Conservation (phyloP, 1,284 basidiomycete species). For the Meira miltonrushii region DNA sequence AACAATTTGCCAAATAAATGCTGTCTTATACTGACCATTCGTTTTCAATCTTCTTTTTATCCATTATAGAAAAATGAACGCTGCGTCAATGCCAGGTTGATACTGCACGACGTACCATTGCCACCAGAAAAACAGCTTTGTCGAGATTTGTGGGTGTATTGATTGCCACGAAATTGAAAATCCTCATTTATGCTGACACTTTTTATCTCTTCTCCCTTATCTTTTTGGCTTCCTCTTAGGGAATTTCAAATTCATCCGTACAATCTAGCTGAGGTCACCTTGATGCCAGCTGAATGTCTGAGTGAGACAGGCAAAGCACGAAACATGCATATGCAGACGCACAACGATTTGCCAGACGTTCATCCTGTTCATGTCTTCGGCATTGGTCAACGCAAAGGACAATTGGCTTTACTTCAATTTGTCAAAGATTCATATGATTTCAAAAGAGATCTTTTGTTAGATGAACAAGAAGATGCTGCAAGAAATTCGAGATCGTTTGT, state of each 20-base stretch:
- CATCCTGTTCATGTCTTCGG: neutral
- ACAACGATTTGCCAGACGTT: neutral
- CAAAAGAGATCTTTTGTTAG: neutral
- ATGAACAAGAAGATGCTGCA: neutral
- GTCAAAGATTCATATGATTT: neutral
- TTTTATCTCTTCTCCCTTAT: neutral
- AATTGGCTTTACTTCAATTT: neutral
- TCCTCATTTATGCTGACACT: neutral
- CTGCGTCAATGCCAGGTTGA: neutral
- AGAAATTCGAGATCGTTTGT: neutral
- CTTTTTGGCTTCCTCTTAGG: too few species aligned
- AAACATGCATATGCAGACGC: neutral
- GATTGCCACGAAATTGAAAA: neutral
- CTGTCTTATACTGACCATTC: neutral
- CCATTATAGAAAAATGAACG: neutral
- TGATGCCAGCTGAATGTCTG: neutral
- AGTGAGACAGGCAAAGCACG: neutral
- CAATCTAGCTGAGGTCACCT: neutral
- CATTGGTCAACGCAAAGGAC: neutral
- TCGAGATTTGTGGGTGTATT: conserved; percentile 3
- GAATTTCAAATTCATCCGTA: neutral
- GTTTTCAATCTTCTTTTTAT: neutral
- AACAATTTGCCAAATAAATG: neutral
- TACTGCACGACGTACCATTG: neutral
- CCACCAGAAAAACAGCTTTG: neutral